phyloP scores from a whole-genome alignment of 2,329 filamentous ascomycete genomes.

The Hymenoscyphus fructigenus region DNA sequence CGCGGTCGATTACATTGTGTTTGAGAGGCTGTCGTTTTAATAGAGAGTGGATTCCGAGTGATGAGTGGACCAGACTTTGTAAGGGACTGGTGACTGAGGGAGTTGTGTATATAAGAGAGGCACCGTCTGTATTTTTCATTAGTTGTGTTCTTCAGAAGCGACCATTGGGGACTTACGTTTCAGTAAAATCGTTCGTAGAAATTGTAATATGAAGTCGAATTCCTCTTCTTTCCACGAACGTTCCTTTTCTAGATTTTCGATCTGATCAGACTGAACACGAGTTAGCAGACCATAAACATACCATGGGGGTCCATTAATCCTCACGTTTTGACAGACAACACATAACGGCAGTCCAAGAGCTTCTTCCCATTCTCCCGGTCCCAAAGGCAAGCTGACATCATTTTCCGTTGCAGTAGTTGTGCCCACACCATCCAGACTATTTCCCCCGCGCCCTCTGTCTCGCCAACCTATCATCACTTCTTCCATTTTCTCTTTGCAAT shows the following conservation, averaged over 20 bases:
- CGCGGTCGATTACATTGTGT: slow-evolving; percentile 88
- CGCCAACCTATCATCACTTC: slow-evolving; percentile 80
- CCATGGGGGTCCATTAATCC: slow-evolving; percentile 30
- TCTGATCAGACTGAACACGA: slow-evolving; percentile 22
- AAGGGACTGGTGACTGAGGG: slow-evolving; percentile 75
- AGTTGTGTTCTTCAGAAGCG: slow-evolving; percentile 11
- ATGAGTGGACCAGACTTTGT: slow-evolving; percentile 78
- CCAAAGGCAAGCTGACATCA: slow-evolving; percentile 72
- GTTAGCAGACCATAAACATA: slow-evolving; percentile 25
- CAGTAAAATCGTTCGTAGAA: slow-evolving; percentile 82
- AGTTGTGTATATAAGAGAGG: slow-evolving; percentile 81
- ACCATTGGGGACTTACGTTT: slow-evolving; percentile 60
- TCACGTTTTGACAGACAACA: slow-evolving; percentile 92
- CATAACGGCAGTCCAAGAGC: slow-evolving; percentile 82
- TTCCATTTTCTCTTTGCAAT: slow-evolving; percentile 81
- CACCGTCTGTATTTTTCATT: slow-evolving; percentile 59
- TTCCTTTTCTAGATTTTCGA: slow-evolving; percentile 85
- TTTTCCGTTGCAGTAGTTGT: slow-evolving; percentile 57
- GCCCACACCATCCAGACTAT: slow-evolving; percentile 63
- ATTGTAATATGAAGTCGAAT: slow-evolving; percentile 94
- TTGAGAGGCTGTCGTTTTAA: slow-evolving; percentile 77
- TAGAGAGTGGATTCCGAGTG: slow-evolving; percentile 80
- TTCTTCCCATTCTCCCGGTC: slow-evolving; percentile 91
- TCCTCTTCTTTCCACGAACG: slow-evolving; percentile 93
- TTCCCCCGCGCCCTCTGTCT: slow-evolving; percentile 67